Evolutionary conservation across 2,329 filamentous ascomycete genomes (phyloP), one percentile per base, ranked within the genome.

Genomic region (Orbilia brochopaga): DNA sequence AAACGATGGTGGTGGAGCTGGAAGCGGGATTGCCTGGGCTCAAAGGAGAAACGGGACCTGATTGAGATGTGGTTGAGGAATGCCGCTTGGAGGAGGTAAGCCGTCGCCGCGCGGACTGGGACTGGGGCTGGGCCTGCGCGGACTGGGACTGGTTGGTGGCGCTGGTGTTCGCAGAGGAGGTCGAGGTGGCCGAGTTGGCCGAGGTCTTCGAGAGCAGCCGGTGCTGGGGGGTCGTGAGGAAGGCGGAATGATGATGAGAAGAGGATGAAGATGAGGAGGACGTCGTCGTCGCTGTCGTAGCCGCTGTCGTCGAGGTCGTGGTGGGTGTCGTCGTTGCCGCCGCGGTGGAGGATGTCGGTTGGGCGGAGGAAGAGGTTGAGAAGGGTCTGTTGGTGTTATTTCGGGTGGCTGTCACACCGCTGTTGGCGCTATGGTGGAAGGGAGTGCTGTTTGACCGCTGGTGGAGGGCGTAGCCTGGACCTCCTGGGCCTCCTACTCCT

Each of bases 361-460:
- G 46, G 23, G 46, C 23, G 46, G 46, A 51, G 19, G 66, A 64
- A 46, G 64, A 56, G 35, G 59, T 63, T 59, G 52, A 50, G 58
- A 69, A 61, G 52, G 48, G 60, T 69, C 57, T 69, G 58, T 53
- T 59, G 65, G 46, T 52, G 50, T 56, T 63, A 70, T 70, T 70
- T 70, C 66, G 66, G 66, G 66, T 70, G 66, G 66, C 66, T 70
- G 66, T 70, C 21, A 27, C 21, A 61, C 51, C 40, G 65, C 46
- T 60, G 27, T 32, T 32, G 15, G 35, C 42, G 37, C 59, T 62
- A 48, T 40, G 23, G 46, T 53, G 27, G 27, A 32, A 27, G 44
- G 66, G 58, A 57, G 58, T 64, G 54, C 66, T 70, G 66, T 70
- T 70, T 70, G 66, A 64, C 30, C 66, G 66, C 66, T 70, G 66